Conservation (phyloP, 140 eudicot genomes). For the Anethum foeniculum region DNA sequence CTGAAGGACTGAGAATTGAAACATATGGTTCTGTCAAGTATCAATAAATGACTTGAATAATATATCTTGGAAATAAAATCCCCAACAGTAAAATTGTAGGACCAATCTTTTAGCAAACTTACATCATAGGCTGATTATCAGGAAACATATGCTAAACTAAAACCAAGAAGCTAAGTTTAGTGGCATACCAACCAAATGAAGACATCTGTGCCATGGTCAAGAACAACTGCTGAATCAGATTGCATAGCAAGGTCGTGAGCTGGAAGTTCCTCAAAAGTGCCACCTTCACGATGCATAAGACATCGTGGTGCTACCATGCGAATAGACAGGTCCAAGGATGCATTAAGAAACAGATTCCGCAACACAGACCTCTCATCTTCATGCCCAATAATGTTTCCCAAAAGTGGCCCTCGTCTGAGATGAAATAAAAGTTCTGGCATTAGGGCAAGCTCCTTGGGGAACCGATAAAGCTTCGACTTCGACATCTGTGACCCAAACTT, state of each 20-base stretch:
- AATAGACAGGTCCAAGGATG: conserved; percentile 82
- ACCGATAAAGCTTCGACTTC: conserved; percentile 76
- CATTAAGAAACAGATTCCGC: conserved; percentile 72
- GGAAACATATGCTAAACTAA: not conserved
- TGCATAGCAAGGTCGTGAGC: conserved; percentile 98
- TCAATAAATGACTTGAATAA: not conserved
- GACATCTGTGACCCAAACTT: conserved; percentile 79
- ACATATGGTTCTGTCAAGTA: not conserved
- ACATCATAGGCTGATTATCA: not conserved
- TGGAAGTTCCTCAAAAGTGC: conserved; percentile 96
- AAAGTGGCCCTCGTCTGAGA: conserved; percentile 87
- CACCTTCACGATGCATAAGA: conserved; percentile 96
- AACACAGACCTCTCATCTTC: conserved; percentile 95
- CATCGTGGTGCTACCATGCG: conserved; percentile 98
- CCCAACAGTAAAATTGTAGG: not conserved
- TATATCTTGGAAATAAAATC: not conserved
- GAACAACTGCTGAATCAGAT: conserved; percentile 96
- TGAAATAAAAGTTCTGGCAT: conserved; percentile 89
- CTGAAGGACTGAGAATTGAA: not conserved
- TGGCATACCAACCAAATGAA: conserved; percentile 59
- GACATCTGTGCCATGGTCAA: conserved; percentile 42
- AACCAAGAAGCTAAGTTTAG: not conserved
- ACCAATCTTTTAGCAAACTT: not conserved
- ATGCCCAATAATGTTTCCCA: conserved; percentile 89
- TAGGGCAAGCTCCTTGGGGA: conserved; percentile 71